Evolutionary conservation across 75 land plant genomes (phyloP), one percentile per base, ranked within the genome.

Genomic region (Cupressus sempervirens): DNA sequence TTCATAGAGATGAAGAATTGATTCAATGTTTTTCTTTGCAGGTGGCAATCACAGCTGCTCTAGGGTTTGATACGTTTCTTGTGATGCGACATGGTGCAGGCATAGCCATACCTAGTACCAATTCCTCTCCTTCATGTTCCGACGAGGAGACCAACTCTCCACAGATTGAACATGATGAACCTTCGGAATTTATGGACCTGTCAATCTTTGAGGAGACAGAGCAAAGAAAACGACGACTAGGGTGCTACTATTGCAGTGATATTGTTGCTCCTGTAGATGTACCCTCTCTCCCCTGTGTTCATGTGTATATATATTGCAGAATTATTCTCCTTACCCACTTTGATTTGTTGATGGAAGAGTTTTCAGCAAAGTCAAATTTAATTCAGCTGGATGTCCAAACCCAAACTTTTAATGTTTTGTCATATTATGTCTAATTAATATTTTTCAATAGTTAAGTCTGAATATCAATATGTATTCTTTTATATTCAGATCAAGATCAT

Each of bases 51-150:
- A 98, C 92, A 72, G 96, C 99, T 83, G 99, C 99, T 43, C 88
- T 98, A 76, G 99, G 99, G 75, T 98, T 98, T 90, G 99, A 96
- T 83, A 94, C 96, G 74, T 98, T 89, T 88, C 87, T 98, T 38
- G 99, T 98, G 40, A 98, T 98, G 99, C 97, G 99, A 32, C 99
- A 98, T 93, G 99, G 99, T 82, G 93, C 93, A 81, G 94, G 97
- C 53, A 34, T 54, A 52, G 29, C 29, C 50, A 26, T 11, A 26
- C 14, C 30, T 43, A 97, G 93, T 54, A 34, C 83, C 0, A 48
- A 26, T 35, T 41, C 83, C 16, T 54, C 50, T 40, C 53, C 80
- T 38, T 67, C 81, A 20, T n/a, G 36, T 8, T 81, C 52, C 50
- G 68, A 38, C 30, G 62, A 65, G 74, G 88, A 87, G 86, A 53